Base-by-base conservation (phyloP, 1,284 basidiomycete genomes). In the Cutaneotrichosporon cyanovorans region DNA sequence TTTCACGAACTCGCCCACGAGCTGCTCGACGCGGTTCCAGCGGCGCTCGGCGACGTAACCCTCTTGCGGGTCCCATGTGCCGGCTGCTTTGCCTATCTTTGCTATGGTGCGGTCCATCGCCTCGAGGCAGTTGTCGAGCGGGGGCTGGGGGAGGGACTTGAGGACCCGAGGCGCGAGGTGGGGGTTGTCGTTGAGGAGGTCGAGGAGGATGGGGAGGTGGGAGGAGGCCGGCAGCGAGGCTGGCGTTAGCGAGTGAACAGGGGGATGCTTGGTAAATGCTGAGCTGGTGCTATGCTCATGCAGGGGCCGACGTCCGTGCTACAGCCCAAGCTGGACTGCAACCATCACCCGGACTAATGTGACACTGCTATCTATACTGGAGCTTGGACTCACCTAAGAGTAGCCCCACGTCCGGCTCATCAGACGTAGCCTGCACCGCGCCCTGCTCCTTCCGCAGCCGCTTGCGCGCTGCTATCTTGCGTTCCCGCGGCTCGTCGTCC, bases 121-220 rank as follows among this genome's bases (percentile, higher is more conserved):
- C 33, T 53, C 50, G n/a, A 62, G 39, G 42, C 65, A 68, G 45
- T 60, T 58, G 33, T 45, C 23, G 4, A 65, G 46, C 11, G 68
- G 66, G 1, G 61, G 66, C 35, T 54, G 51, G 0, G 68, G 68
- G 10, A 69, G 58, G 22, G 57, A 51, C 31, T 57, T 39, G 8
- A 71, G 50, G 14, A 71, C 50, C 1, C 53, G 46, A 3, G 57
- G 34, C 2, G 50, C 45, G 5, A 71, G 46, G 0, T 59, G 46
- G 0, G 68, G 66, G 37, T 69, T 53, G 12, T 53, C 44, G n/a
- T 55, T 50, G 37, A 71, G 49, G 10, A 71, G 45, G 14, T 58
- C 55, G 15, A 65, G 49, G 2, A 71, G 57, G 42, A 71, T 68
- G 12, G 58, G 54, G 5, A 71, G 59, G 42, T 69, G 66, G 1